phyloP scores from a whole-genome alignment of 1,284 basidiomycete species.

The Tremellales sp. region DNA sequence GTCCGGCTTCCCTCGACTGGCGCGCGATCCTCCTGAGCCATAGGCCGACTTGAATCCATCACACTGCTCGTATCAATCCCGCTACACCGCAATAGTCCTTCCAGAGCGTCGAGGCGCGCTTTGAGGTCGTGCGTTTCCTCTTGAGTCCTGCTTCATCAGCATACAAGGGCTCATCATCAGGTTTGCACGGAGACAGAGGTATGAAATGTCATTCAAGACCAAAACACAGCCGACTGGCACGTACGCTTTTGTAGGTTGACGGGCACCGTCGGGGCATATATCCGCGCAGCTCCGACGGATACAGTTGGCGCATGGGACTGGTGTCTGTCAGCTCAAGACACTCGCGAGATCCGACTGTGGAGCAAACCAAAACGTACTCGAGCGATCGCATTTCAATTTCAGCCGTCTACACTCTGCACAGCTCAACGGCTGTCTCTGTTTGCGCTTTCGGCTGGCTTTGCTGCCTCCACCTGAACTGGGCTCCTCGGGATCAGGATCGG shows the following conservation, averaged over 20 bases:
- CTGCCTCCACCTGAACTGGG: too few relatives aligned
- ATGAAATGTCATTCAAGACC: too few relatives aligned
- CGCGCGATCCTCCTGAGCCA: too few relatives aligned
- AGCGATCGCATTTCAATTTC: conserved; percentile 19
- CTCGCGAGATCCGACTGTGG: not conserved
- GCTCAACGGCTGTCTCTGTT: conserved; percentile 1
- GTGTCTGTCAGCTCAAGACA: not conserved
- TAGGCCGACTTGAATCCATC: too few relatives aligned
- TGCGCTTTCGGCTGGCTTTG: conserved; percentile 1
- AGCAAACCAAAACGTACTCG: not conserved
- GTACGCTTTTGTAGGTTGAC: not conserved
- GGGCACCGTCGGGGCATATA: conserved; percentile 23
- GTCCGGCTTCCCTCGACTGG: too few relatives aligned
- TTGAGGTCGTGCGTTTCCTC: not conserved
- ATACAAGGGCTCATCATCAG: too few relatives aligned
- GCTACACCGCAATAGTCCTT: not conserved
- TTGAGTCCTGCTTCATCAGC: not conserved
- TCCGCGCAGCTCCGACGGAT: conserved; percentile 24
- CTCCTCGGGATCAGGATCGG: too few relatives aligned
- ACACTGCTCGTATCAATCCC: conserved; percentile 16
- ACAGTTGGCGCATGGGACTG: conserved; percentile 31
- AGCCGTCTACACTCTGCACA: conserved; percentile 7
- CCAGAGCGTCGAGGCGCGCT: not conserved
- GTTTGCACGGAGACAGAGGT: too few relatives aligned
- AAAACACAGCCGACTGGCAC: too few relatives aligned